Conservation (phyloP, 2,329 filamentous ascomycete genomes). For the Stagonosporopsis rhizophila region DNA sequence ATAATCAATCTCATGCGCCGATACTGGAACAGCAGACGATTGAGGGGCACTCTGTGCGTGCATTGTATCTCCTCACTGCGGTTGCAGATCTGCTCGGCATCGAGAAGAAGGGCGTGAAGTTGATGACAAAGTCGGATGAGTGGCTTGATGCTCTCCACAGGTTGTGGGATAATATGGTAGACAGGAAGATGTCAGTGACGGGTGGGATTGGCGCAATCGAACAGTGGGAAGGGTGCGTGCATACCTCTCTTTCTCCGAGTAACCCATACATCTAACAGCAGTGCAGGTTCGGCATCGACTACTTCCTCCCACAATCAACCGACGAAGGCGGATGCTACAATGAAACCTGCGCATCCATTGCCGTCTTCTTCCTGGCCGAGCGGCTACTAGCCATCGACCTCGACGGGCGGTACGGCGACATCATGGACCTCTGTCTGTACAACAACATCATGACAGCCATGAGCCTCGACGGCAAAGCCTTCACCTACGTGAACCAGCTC, state of each 20-base stretch:
- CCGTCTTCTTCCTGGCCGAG: conserved; percentile 19
- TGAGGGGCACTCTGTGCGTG: conserved; percentile 67
- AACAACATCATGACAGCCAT: conserved; percentile 67
- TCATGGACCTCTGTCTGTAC: conserved; percentile 68
- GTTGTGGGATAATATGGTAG: conserved; percentile 67
- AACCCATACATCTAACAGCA: background rate
- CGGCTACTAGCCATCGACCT: conserved; percentile 53
- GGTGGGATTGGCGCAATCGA: conserved; percentile 66
- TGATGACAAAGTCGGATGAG: conserved; percentile 7
- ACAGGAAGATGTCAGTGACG: conserved; percentile 68
- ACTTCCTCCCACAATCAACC: conserved; percentile 63
- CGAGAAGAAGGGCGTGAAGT: conserved; percentile 42
- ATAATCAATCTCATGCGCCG: conserved; percentile 64
- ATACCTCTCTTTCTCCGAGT: background rate
- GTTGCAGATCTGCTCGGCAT: conserved; percentile 59
- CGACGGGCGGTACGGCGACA: conserved; percentile 61
- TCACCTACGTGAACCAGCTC: conserved; percentile 69
- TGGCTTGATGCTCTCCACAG: conserved; percentile 50
- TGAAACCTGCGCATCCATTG: conserved; percentile 60
- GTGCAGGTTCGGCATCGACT: conserved; percentile 62
- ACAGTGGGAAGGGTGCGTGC: conserved; percentile 59
- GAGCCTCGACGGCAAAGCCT: conserved; percentile 62
- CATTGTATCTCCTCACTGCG: conserved; percentile 66
- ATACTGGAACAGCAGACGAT: conserved; percentile 62
- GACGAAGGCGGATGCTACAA: conserved; percentile 69